These are phyloP conservation scores for Globisporangium parvum DNA, from an alignment of 352 stramenopile genomes.

Conservation along the genomic window DNA sequence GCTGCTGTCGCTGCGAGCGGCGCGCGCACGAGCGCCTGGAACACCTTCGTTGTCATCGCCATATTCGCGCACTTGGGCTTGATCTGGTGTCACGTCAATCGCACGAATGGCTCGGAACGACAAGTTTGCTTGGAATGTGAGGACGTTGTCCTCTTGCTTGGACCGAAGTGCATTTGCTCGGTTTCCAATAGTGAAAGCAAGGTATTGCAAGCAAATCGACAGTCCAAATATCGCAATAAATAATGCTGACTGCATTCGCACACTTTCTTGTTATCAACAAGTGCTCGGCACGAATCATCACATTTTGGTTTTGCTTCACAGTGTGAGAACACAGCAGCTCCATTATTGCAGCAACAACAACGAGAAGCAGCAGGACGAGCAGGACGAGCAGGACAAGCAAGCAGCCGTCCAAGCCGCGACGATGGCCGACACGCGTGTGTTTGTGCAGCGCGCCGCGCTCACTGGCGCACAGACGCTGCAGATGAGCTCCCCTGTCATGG, in stretches of 20 bases:
- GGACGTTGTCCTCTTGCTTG: neutral
- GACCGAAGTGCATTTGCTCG: no score
- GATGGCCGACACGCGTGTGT: slow-evolving; percentile 60
- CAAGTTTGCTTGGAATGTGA: neutral
- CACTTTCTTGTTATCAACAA: no score
- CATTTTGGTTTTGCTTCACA: no score
- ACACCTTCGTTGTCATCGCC: neutral
- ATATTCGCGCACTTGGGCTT: neutral
- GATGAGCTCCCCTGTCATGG: slow-evolving; percentile 43
- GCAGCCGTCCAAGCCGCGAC: neutral
- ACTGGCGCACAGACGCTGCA: slow-evolving; percentile 22
- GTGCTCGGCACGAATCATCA: no score
- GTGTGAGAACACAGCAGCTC: no score
- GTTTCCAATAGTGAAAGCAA: neutral
- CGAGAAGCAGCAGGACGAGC: neutral
- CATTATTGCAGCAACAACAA: neutral
- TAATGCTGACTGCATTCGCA: no score
- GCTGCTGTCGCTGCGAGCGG: neutral
- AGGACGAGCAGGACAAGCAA: neutral
- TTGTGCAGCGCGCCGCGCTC: slow-evolving; percentile 52
- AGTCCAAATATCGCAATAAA: no score
- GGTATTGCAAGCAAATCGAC: no score
- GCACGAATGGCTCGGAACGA: neutral
- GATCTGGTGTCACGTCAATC: neutral
- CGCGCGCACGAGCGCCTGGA: neutral